Evolutionary conservation across 1,284 basidiomycete species (phyloP), one percentile per base, ranked within the genome.

Genomic region (Psilocybe mexicana): DNA sequence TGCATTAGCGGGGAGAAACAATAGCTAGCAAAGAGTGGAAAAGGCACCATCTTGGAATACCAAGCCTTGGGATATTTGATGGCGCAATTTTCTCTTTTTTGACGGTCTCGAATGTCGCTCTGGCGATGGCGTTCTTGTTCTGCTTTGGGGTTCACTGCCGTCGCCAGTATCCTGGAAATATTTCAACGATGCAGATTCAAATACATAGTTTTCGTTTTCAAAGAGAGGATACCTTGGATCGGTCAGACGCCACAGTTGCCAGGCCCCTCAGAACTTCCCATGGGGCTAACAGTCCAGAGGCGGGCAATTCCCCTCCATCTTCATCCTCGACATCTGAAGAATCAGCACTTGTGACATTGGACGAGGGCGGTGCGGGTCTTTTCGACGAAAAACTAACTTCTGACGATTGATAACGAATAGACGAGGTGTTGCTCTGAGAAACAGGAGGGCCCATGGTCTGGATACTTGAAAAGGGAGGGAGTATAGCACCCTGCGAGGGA

Each of bases 251-350:
- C 43, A 91, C 88, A 74, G 92, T 88, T 30, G 90, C 90, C 57
- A 93, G 72, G 50, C 89, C 88, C 61, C 89, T 79, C 53, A 93
- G 76, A 42, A 92, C 91, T 73, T 92, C 89, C 86, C 89, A 90
- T 46, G 90, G 90, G 5, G 91, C 91, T 57, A 92, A 84, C 43
- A 93, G 79, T 46, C 91, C 90, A 12, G 85, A 85, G 43, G 90
- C 88, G 3, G 92, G 90, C 3, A 95, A 74, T 67, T 90, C 92
- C 6, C 86, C 84, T 60, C 84, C 85, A 49, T 87, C 85, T 40
- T 90, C 83, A 43, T 85, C 88, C 54, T 90, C 87, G 36, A 84
- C 70, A 67, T 93, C 91, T 40, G 90, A 89, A 2, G 89, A 91
- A 70, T 91, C 85, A 11, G 87, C 84, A 62, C 88, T 91, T 3